Percentiles rank a stretch among this genome's conserved stretches.
Evolutionary conservation across 495 filamentous ascomycete species (phyloP).

Genomic region (Paragyromitra xinjiangensis): DNA sequence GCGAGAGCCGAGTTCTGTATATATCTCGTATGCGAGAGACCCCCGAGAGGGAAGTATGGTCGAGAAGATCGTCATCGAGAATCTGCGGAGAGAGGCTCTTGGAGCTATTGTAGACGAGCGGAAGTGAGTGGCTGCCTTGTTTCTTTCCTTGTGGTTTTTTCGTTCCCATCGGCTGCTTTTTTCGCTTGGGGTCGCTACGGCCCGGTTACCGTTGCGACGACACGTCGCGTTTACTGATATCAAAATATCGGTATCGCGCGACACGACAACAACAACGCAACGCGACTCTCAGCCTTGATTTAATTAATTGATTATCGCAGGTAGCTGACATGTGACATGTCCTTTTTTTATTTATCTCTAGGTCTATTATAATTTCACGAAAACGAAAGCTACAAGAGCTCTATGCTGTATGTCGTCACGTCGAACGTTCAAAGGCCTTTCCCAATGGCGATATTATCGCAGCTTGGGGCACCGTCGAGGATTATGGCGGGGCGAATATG

Average conservation of each 20-base stretch:
- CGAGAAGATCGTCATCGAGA: conserved; percentile 54
- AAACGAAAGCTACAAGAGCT: conserved; percentile 57
- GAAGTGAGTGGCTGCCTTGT: conserved; percentile 47
- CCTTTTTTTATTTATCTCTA: conserved; percentile 20
- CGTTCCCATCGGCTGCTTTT: conserved; percentile 33
- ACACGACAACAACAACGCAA: conserved; percentile 45
- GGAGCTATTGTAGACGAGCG: conserved; percentile 50
- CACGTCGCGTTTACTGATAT: conserved; percentile 53
- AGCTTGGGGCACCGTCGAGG: conserved; percentile 52
- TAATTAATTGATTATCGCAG: not conserved
- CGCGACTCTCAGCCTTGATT: conserved; percentile 2
- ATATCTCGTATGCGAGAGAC: conserved; percentile 52
- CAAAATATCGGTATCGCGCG: conserved; percentile 42
- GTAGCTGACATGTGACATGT: conserved; percentile 25
- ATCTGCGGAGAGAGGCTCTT: conserved; percentile 50
- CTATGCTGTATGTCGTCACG: conserved; percentile 54
- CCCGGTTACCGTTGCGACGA: conserved; percentile 50
- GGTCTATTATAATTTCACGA: conserved; percentile 52
- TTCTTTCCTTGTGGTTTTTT: conserved; percentile 42
- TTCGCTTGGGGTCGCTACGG: conserved; percentile 44
- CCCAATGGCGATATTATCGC: conserved; percentile 48
- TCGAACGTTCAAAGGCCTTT: conserved; percentile 49
- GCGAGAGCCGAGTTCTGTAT: conserved; percentile 52
- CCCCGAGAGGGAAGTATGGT: conserved; percentile 52
- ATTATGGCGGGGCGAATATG: conserved; percentile 49